Conservation (phyloP, 2,329 filamentous ascomycete species). For the Alternaria hordeiaustralica region DNA sequence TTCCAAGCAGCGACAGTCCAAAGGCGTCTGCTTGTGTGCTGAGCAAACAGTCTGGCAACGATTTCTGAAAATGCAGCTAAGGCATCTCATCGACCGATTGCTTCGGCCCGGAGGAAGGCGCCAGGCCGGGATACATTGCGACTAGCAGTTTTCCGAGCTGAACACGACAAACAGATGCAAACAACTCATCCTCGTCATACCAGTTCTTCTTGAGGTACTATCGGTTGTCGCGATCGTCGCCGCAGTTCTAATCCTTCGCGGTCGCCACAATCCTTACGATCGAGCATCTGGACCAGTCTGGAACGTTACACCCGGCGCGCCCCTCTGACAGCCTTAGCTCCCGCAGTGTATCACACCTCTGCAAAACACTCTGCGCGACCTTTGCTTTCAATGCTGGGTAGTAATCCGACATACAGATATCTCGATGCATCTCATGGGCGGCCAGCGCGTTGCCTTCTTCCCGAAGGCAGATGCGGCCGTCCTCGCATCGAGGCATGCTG, state of each 20-base stretch:
- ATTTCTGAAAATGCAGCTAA: background rate
- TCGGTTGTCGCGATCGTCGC: background rate
- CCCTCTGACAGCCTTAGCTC: constrained; percentile 8
- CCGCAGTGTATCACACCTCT: background rate
- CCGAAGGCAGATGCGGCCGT: constrained; percentile 36
- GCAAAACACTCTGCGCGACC: background rate
- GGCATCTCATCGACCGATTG: constrained; percentile 2
- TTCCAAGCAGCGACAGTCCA: background rate
- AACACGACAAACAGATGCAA: background rate
- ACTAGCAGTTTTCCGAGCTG: background rate
- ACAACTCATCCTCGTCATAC: background rate
- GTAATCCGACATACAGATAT: background rate
- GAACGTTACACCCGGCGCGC: background rate
- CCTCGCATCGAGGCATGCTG: constrained; percentile 24
- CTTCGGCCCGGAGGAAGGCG: constrained; percentile 4
- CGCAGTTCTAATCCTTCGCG: background rate
- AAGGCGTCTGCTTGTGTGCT: background rate
- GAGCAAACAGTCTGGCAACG: background rate
- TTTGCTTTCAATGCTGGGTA: constrained; percentile 3
- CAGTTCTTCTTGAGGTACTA: background rate
- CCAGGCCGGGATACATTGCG: constrained; percentile 2
- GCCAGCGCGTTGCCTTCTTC: constrained; percentile 29
- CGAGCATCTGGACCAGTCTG: background rate
- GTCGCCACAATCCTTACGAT: background rate
- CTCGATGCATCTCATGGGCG: constrained; percentile 17